These are phyloP conservation scores for Hamigera avellanea DNA, from an alignment of 495 filamentous ascomycete genomes.

Conservation along the genomic window DNA sequence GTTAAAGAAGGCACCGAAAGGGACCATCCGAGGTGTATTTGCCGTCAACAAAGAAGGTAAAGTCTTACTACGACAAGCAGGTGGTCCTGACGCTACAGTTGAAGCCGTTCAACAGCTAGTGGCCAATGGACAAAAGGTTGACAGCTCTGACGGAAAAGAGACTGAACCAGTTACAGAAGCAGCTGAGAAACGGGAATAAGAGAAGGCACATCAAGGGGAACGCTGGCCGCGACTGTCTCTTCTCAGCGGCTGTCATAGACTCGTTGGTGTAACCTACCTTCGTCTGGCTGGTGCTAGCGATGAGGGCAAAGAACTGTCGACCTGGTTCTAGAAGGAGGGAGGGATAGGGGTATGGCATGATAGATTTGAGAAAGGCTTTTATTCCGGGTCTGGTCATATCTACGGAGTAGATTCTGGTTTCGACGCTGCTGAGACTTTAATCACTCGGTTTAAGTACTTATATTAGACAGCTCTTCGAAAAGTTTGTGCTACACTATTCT, in stretches of 20 bases:
- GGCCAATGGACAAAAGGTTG: conserved; percentile 4
- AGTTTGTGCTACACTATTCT: too few species aligned
- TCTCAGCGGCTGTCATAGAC: too few species aligned
- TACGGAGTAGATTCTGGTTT: too few species aligned
- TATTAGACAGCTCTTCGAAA: too few species aligned
- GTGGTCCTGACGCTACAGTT: conserved; percentile 39
- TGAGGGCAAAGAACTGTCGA: too few species aligned
- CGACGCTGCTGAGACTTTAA: too few species aligned
- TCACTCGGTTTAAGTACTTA: too few species aligned
- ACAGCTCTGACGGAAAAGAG: conserved; percentile 4
- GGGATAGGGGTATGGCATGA: too few species aligned
- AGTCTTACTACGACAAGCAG: conserved; percentile 27
- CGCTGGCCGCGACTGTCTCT: too few species aligned
- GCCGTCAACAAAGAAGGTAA: conserved; percentile 62
- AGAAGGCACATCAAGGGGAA: background rate
- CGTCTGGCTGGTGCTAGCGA: background rate
- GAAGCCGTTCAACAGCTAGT: conserved; percentile 32
- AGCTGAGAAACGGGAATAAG: background rate
- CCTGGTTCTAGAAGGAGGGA: too few species aligned
- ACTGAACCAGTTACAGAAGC: background rate
- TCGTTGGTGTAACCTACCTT: background rate
- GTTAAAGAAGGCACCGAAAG: conserved; percentile 61
- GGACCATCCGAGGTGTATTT: conserved; percentile 79
- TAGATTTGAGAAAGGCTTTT: too few species aligned
- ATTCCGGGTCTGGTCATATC: too few species aligned